A percentile compares a stretch with the other conserved stretches of the same genome.
Evolutionary conservation across 768 basidiomycete genomes (phyloP).

Genomic region (Mycena rosella): DNA sequence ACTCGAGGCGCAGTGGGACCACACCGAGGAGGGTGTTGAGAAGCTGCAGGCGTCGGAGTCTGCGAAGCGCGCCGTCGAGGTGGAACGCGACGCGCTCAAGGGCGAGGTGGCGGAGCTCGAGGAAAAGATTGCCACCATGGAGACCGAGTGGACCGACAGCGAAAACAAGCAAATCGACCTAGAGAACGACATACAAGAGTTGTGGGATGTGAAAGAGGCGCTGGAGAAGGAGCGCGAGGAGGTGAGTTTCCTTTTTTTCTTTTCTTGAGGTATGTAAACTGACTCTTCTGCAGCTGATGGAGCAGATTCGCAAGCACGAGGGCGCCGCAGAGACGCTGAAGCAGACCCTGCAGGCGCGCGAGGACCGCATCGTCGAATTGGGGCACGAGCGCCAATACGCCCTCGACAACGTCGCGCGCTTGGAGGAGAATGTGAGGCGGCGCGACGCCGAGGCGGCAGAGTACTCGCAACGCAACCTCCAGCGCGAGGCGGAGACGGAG

Average conservation of each 20-base stretch:
- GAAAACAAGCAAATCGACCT: slow-evolving; percentile 69
- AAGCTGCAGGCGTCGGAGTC: slow-evolving; percentile 55
- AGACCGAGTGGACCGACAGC: slow-evolving; percentile 66
- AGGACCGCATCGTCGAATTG: slow-evolving; percentile 63
- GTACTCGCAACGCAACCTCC: slow-evolving; percentile 59
- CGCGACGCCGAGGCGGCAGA: slow-evolving; percentile 69
- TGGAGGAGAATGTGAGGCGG: slow-evolving; percentile 68
- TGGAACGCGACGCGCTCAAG: slow-evolving; percentile 56
- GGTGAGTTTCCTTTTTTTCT: slow-evolving; percentile 48
- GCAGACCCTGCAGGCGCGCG: slow-evolving; percentile 63
- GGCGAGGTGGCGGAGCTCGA: slow-evolving; percentile 58
- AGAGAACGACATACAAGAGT: slow-evolving; percentile 67
- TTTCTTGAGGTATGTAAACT: slow-evolving; percentile 1
- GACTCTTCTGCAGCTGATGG: slow-evolving; percentile 57
- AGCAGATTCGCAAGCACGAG: slow-evolving; percentile 66
- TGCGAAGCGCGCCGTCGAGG: slow-evolving; percentile 51
- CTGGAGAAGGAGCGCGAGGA: slow-evolving; percentile 68
- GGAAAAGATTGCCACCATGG: slow-evolving; percentile 58
- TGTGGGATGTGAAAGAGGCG: slow-evolving; percentile 64
- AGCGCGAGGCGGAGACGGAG: slow-evolving; percentile 66
- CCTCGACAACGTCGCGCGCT: slow-evolving; percentile 64
- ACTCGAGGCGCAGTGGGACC: slow-evolving; percentile 78
- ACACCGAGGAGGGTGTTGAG: slow-evolving; percentile 70
- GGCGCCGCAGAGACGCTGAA: slow-evolving; percentile 63
- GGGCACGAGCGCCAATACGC: slow-evolving; percentile 70